Base-by-base conservation (phyloP, 139 green algal species). In the Volvox africanus region DNA sequence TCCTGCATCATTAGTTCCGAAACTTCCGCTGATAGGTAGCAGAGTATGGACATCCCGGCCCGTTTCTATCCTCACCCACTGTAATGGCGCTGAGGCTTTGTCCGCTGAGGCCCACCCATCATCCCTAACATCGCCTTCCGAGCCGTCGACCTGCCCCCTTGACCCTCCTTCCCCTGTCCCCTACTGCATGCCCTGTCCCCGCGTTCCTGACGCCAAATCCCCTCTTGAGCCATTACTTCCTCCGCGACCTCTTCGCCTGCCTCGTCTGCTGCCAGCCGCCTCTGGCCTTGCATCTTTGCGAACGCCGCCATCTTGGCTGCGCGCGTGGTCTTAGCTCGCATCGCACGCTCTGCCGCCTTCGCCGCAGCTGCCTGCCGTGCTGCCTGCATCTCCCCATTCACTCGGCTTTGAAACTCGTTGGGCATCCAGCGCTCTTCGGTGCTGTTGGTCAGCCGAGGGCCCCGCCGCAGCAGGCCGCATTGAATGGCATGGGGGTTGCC, bases 391-490 rank as follows among this genome's bases (percentile, higher is more conserved):
- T 88, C 82, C 61, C 62, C 82, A 19, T 37, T 88, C 19, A 88
- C 65, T 22, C 61, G 65, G 65, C 35, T 79, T 19, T 77, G 55
- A 32, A 76, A 79, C 62, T 78, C 62, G 32, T 79, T 79, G 32
- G 35, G 19, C 62, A 30, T 18, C 82, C 82, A 79, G 32, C 62
- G 62, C 3, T 79, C 83, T 1, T 78, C 83, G 62, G 67, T 69
- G 67, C 36, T 71, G 68, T 81, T 81, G 35, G 19, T 1, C 19
- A 78, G 65, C 36, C 84, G 68, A 18, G 84, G 84, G 26, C 84
- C 84, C 14, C 84, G 84, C 1, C 84, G 84, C 68, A 89, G 36
- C 68, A 89, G 84, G 36, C 84, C 84, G 65, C 84, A 89, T 24
- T 19, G 32, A 22, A 80, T 68, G 36, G 35, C 36, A n/a, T 30